Evolutionary conservation across 768 basidiomycete species (phyloP), one percentile per base, ranked within the genome.

Genomic region (Postia placenta): DNA sequence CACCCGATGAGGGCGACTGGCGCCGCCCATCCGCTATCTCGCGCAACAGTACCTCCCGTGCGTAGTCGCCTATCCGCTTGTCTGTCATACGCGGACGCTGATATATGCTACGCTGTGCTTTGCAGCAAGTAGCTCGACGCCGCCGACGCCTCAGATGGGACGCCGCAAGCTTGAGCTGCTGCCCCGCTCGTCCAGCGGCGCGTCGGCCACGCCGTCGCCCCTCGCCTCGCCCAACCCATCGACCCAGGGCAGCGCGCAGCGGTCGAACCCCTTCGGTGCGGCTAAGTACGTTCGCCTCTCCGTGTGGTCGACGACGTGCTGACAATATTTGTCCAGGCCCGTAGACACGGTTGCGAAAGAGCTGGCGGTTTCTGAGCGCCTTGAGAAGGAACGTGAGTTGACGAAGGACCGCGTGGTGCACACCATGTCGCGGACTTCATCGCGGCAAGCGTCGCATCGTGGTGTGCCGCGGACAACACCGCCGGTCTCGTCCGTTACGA

Each of bases 81-180:
- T 52, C 30, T 35, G n/a, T 23, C 30, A 7, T 33, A 33, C 15
- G 30, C 15, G 38, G 9, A 39, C 9, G 38, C 19, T 7, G 19
- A 39, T 14, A 9, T 39, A 7, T 14, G 19, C 38, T 14, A 23
- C 12, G 7, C 42, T 14, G 1, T 39, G 4, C 1, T 20, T 37
- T 27, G 33, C 57, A 90, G 85, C 88, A 27, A 79, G 65, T 47
- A 79, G 64, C 56, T 88, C 88, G 37, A 85, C 85, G 25, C 85
- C 91, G 24, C 81, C 92, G 3, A 89, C 90, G 11, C 91, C 91
- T 30, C 87, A 89, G 59, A 67, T 88, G 55, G 72, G 73, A 50
- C 84, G 92, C 42, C 79, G 80, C 47, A 92, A 90, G 64, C 75
- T 97, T 11, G 89, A 93, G 56, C 79, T 96, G 30, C 70, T 94